These are phyloP conservation scores for Aphanocladium album DNA, from an alignment of 2,329 filamentous ascomycete genomes.

Conservation along the genomic window DNA sequence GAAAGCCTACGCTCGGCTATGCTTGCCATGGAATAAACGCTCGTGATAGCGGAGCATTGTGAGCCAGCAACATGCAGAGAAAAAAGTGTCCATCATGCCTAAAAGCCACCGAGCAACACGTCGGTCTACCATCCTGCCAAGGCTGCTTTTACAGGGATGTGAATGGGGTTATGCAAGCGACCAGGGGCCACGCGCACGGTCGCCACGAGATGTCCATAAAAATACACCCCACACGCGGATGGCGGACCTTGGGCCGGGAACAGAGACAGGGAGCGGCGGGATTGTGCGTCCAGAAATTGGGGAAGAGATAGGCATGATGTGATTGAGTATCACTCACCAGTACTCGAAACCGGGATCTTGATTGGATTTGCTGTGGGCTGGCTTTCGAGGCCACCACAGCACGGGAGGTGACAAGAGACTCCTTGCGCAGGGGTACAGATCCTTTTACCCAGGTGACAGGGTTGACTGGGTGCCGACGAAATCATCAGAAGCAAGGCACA, in stretches of 20 bases:
- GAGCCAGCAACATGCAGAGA: background rate
- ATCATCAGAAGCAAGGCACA: background rate
- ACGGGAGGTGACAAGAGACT: background rate
- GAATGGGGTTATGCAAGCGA: background rate
- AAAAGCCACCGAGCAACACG: background rate
- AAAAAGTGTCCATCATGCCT: background rate
- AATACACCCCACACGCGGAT: slow-evolving; percentile 5
- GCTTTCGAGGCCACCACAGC: background rate
- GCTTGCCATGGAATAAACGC: background rate
- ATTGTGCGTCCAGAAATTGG: background rate
- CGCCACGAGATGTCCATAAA: background rate
- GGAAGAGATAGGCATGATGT: background rate
- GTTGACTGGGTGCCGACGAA: background rate
- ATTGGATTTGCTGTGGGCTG: background rate
- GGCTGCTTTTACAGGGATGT: background rate
- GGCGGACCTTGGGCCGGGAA: background rate
- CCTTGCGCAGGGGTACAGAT: background rate
- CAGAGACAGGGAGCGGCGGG: background rate
- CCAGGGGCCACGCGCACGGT: background rate
- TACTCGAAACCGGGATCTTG: background rate
- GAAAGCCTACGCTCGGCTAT: background rate
- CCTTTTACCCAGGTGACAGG: background rate
- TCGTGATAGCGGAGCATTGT: background rate
- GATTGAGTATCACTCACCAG: background rate
- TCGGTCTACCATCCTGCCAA: background rate